These are phyloP conservation scores for Trypanosoma avium DNA, from an alignment of 208 protist species.

Conservation along the genomic window DNA sequence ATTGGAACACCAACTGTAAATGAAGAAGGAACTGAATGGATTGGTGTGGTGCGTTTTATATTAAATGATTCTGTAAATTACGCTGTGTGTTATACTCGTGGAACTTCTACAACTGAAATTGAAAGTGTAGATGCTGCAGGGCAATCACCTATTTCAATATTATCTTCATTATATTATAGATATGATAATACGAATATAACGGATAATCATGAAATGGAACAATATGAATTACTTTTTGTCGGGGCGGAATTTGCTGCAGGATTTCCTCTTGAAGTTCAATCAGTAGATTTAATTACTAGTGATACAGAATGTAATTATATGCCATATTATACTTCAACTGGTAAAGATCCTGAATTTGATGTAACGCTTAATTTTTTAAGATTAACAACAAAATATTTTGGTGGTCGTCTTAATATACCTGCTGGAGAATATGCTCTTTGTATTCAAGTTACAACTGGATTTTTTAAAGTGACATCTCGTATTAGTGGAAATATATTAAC, in stretches of 20 bases:
- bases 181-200: slow-evolving; percentile 54
- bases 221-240: slow-evolving; percentile 76
- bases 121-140: slow-evolving; percentile 38
- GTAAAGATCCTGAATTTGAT: slow-evolving; percentile 28
- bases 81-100: slow-evolving; percentile 70
- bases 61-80: slow-evolving; percentile 25
- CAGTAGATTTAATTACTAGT: slow-evolving; percentile 42
- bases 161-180: slow-evolving; percentile 60
- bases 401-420: slow-evolving; percentile 39
- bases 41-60: slow-evolving; percentile 68
- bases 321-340: slow-evolving; percentile 45
- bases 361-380: slow-evolving; percentile 22
- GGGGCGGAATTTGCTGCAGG: slow-evolving; percentile 41
- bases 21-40: slow-evolving; percentile 50
- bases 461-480: slow-evolving; percentile 55
- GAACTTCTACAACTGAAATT: slow-evolving; percentile 60
- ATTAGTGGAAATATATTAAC: slow-evolving; percentile 20
- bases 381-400: slow-evolving; percentile 15
- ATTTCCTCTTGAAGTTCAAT: slow-evolving; percentile 14
- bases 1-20: slow-evolving; percentile 40
- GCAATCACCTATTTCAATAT: slow-evolving; percentile 38
- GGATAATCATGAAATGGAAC: slow-evolving; percentile 34
- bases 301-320: slow-evolving; percentile 78
- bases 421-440: slow-evolving; percentile 68
- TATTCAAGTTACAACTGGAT: slow-evolving; percentile 42